These are phyloP conservation scores for Paramicrosporidium saccamoebae DNA, from an alignment of 371 early-diverging fungal genomes.

Conservation along the genomic window DNA sequence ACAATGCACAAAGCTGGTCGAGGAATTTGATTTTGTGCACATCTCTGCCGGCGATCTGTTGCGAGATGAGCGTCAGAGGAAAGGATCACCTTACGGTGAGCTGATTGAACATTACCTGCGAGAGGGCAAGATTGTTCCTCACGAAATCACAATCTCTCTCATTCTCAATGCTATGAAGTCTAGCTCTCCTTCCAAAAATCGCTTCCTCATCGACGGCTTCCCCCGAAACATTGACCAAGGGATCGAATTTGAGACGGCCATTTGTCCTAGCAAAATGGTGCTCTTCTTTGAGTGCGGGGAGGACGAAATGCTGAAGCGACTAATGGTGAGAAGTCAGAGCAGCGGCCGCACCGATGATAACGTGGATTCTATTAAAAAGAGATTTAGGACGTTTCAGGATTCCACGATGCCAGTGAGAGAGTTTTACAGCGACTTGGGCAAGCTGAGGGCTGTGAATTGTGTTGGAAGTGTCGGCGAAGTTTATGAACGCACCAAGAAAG, in stretches of 20 bases:
- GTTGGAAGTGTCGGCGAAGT: conserved; percentile 5
- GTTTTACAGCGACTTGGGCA: conserved; percentile 22
- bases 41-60: conserved; percentile 84
- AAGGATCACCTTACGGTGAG: conserved; percentile 53
- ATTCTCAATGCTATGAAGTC: conserved; percentile 51
- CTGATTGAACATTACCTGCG: conserved; percentile 56
- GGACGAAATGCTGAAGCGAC: conserved; percentile 41
- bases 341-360: conserved; percentile 80
- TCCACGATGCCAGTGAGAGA: conserved; percentile 67
- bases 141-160: conserved; percentile 66
- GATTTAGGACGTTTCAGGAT: conserved; percentile 49
- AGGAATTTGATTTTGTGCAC: conserved; percentile 71
- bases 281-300: conserved; percentile 80
- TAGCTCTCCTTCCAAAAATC: conserved; percentile 13
- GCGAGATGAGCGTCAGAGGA: conserved; percentile 52
- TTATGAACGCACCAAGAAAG: conserved; percentile 4
- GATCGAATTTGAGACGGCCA: conserved; percentile 52
- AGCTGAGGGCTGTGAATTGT: conserved; percentile 16
- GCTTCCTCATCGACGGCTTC: conserved; percentile 85
- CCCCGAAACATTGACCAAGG: conserved; percentile 82
- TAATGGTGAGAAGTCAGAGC: conserved; percentile 63
- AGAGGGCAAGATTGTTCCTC: conserved; percentile 77
- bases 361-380: conserved; percentile 67
- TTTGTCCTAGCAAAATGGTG: conserved; percentile 12
- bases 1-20: conserved; percentile 46